Conservation (phyloP, 371 early-diverging fungal genomes). For the Ecytonucleospora hepatopenaei region DNA sequence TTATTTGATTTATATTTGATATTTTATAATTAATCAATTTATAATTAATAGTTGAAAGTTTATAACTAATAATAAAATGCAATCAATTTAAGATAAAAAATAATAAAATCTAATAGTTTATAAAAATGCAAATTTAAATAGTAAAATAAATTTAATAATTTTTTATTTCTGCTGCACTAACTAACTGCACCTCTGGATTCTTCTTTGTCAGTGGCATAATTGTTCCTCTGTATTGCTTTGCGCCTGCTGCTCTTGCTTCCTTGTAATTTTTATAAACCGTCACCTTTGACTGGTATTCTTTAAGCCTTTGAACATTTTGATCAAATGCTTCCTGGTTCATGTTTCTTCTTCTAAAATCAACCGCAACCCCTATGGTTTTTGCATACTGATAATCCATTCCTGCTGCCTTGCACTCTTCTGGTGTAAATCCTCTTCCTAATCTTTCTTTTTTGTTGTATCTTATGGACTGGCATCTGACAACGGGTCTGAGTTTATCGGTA, state of each 20-base stretch:
- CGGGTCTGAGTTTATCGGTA: constrained; percentile 85
- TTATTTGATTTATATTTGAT: too few species aligned
- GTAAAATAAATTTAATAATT: constrained; percentile 5
- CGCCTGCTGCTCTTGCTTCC: constrained; percentile 47
- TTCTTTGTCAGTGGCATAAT: constrained; percentile 49
- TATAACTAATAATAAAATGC: too few species aligned
- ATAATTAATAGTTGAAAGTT: too few species aligned
- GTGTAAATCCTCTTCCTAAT: constrained; percentile 91
- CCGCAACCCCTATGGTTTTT: constrained; percentile 83
- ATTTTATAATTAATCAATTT: too few species aligned
- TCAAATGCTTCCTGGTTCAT: constrained; percentile 79
- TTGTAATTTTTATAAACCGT: constrained; percentile 39
- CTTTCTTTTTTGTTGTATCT: constrained; percentile 96
- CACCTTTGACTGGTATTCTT: constrained; percentile 67
- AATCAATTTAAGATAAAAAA: not conserved
- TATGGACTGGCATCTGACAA: constrained; percentile 85
- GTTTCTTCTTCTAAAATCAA: constrained; percentile 93
- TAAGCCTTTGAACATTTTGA: constrained; percentile 83
- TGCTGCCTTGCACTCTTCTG: constrained; percentile 88
- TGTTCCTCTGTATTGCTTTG: constrained; percentile 38
- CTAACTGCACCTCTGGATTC: constrained; percentile 24
- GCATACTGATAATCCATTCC: constrained; percentile 84
- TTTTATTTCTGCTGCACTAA: constrained; percentile 37
- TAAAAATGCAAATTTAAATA: not conserved
- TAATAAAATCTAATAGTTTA: not conserved